These are phyloP conservation scores for Cryptosporidium parvum DNA, from an alignment of 169 alveolate species.

Conservation along the genomic window DNA sequence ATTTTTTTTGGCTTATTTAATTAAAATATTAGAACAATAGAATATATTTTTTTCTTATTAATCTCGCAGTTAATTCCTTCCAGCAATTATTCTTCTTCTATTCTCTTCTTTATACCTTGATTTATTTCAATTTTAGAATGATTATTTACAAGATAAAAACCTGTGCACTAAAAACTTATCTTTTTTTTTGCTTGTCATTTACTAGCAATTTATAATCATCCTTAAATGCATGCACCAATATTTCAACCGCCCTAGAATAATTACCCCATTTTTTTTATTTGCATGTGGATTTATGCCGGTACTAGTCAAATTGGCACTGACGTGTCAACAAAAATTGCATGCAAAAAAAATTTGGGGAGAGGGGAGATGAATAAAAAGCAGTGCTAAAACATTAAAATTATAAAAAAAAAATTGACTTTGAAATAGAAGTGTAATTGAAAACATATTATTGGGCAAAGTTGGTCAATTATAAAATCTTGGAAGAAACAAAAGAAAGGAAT, in stretches of 20 bases:
- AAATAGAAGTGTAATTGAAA: not conserved
- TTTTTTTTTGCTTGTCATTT: not conserved
- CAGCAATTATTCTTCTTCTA: not conserved
- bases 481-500: not conserved
- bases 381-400: not conserved
- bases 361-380: not conserved
- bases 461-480: not conserved
- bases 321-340: constrained; percentile 16
- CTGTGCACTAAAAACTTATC: not conserved
- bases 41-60: no score
- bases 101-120: not conserved
- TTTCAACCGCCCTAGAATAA: not conserved
- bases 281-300: constrained; percentile 1
- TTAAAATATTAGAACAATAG: not conserved
- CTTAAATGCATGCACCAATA: not conserved
- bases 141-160: no score
- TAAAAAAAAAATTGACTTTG: not conserved
- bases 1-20: not conserved
- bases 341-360: not conserved
- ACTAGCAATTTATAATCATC: not conserved
- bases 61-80: not conserved
- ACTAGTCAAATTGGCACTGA: not conserved
- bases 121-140: not conserved
- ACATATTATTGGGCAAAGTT: not conserved
- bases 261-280: not conserved